Evolutionary conservation across 805 yeast genomes (phyloP), one percentile per base, ranked within the genome.

Genomic region (Kluyveromyces aestuarii): DNA sequence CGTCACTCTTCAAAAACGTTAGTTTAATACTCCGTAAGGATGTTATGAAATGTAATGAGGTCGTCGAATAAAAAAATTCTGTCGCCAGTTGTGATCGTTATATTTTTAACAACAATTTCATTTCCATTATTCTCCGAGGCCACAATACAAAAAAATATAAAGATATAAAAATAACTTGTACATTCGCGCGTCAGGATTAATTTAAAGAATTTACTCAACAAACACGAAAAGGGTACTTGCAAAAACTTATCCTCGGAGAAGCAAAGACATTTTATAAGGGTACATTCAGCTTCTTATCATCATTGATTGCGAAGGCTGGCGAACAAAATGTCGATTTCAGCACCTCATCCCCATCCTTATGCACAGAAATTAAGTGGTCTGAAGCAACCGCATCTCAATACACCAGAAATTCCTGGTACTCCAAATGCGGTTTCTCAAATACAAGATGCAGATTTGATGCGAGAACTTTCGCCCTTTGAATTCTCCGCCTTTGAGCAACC

Each of bases 261-360:
- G 25, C 6, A 6, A 4, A 4, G 25, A 21, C 25, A 21, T 21
- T 21, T 21, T 21, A 6, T 21, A 21, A 6, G 25, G 25, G 6
- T 3, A 21, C 4, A 30, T 30, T 30, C 14, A 30, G 8, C 8
- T 30, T 10, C 14, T 13, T 30, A 30, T 10, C 11, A 3, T 30
- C 11, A 2, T 30, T 30, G 35, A 30, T 30, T 30, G 14, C 4
- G 14, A 30, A 30, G 4, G 7, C 35, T 21, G 35, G 14, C 3
- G 35, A 30, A 40, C 13, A 45, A 40, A 5, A 27, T 42, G 37
- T 41, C 52, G 16, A 18, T 45, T 21, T 50, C 46, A 27, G 40
- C 30, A 37, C 27, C 16, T 27, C 37, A 16, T 14, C 30, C 19
- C 37, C 43, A 18, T 40, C 46, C 44, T 18, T 41, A 47, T 19